Evolutionary conservation across 2,329 filamentous ascomycete genomes (phyloP), one percentile per base, ranked within the genome.

Genomic region (Colletotrichum cordylinicola): DNA sequence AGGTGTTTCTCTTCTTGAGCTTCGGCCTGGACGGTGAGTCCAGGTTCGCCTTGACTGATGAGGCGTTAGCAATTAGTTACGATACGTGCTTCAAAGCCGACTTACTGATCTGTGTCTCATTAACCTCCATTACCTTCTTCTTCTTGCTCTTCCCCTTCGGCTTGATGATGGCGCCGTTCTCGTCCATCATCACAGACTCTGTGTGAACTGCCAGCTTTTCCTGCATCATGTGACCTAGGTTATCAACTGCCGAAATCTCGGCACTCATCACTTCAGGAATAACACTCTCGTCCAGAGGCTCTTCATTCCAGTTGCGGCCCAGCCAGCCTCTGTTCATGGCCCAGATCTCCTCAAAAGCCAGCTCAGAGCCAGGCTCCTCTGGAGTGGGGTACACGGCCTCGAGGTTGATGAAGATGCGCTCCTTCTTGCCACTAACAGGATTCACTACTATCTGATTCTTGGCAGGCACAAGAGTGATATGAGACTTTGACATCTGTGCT

Each of bases 51-150:
- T 98, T 97, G 84, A 98, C 95, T 97, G 79, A 5, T 77, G 35
- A 52, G 10, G 16, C 73, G 79, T 89, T 80, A 86, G 83, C 56
- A 60, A 33, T 9, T 4, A 64, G 3, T 37, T 18, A 10, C 12
- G 18, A 12, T n/a, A 21, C 27, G 37, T 8, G 10, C n/a, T 21
- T n/a, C 15, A 16, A 9, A 27, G 13, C n/a, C 18, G 8, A 88
- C 93, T 87, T 87, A 98, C 95, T 95, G 68, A 96, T 98, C 84
- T 98, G 96, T 4, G 96, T 98, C 84, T 98, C 96, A 80, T 96
- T 96, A 72, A 96, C 88, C 81, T 98, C 96, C 86, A 95, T 94
- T 62, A 94, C 86, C 85, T 98, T 96, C 86, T 96, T 93, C 82
- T 93, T 95, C 83, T 91, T 93, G 39, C 87, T 86, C 81, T 88